phyloP scores from a whole-genome alignment of 306 rosid genomes.

The Bauhinia variegata region DNA sequence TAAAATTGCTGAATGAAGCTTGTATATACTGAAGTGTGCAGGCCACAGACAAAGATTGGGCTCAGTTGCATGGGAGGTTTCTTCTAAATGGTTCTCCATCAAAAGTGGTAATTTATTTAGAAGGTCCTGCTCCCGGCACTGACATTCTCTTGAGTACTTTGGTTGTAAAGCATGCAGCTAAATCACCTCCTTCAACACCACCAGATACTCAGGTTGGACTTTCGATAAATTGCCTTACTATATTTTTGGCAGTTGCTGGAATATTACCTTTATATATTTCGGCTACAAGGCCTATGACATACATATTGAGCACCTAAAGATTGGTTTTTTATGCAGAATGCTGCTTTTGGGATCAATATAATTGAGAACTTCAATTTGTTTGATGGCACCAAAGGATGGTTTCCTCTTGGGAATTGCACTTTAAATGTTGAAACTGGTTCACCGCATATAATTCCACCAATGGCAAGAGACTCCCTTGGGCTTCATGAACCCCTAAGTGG shows the following conservation, averaged over 20 bases:
- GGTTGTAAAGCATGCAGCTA: constrained; percentile 78
- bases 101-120: constrained; percentile 74
- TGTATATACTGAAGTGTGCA: constrained; percentile 64
- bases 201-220: constrained; percentile 69
- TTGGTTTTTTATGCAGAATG: constrained; percentile 55
- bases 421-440: constrained; percentile 75
- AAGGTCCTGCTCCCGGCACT: constrained; percentile 87
- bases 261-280: background rate
- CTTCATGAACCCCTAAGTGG: constrained; percentile 75
- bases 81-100: constrained; percentile 83
- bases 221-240: constrained; percentile 27
- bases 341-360: constrained; percentile 72
- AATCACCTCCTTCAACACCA: constrained; percentile 66
- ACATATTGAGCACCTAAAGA: constrained; percentile 22
- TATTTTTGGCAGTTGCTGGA: constrained; percentile 24
- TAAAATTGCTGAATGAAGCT: constrained; percentile 35
- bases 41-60: constrained; percentile 94
- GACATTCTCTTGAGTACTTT: constrained; percentile 86
- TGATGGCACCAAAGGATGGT: constrained; percentile 80
- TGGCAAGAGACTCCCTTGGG: constrained; percentile 96
- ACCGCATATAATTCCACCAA: constrained; percentile 82
- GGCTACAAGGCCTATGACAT: constrained; percentile 17
- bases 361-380: constrained; percentile 73
- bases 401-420: constrained; percentile 83
- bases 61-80: constrained; percentile 81